phyloP scores from a whole-genome alignment of 352 stramenopile species.

The Pythium rhizo-oryzae region DNA sequence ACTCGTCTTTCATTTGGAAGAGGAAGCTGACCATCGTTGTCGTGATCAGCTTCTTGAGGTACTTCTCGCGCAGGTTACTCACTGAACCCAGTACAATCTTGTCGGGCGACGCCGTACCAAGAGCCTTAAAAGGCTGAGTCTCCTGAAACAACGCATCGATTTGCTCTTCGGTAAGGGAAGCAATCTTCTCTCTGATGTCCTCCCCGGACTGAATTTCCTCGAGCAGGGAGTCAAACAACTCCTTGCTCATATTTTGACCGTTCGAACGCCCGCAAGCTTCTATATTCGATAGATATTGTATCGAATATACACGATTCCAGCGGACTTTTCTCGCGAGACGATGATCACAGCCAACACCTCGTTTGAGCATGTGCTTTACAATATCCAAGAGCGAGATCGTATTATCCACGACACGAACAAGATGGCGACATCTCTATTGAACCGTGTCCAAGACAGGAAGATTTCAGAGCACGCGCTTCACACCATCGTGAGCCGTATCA shows the following conservation, averaged over 20 bases:
- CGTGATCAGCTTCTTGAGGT: conserved; percentile 9
- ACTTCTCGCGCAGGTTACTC: conserved; percentile 4
- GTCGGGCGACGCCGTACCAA: neutral
- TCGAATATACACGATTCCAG: conserved; percentile 14
- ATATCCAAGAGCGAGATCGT: conserved; percentile 4
- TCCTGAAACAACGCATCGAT: conserved; percentile 4
- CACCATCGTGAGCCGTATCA: too few species aligned
- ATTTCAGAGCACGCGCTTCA: too few species aligned
- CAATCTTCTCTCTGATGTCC: neutral
- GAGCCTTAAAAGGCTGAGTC: conserved; percentile 1
- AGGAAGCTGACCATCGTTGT: conserved; percentile 3
- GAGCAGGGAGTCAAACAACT: neutral
- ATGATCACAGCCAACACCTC: conserved; percentile 7
- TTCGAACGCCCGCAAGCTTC: too few species aligned
- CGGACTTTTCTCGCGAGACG: too few species aligned
- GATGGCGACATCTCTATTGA: too few species aligned
- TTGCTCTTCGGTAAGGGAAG: neutral
- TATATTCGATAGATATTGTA: conserved; percentile 1
- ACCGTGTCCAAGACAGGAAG: too few species aligned
- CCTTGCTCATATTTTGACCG: too few species aligned
- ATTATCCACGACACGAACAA: conserved; percentile 3
- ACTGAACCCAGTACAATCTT: neutral
- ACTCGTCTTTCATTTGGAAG: conserved; percentile 11
- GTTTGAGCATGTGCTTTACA: conserved; percentile 11
- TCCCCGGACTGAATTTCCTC: neutral